These are phyloP conservation scores for Dothideomycetes sp. DNA, from an alignment of 2,329 filamentous ascomycete genomes.

Conservation along the genomic window DNA sequence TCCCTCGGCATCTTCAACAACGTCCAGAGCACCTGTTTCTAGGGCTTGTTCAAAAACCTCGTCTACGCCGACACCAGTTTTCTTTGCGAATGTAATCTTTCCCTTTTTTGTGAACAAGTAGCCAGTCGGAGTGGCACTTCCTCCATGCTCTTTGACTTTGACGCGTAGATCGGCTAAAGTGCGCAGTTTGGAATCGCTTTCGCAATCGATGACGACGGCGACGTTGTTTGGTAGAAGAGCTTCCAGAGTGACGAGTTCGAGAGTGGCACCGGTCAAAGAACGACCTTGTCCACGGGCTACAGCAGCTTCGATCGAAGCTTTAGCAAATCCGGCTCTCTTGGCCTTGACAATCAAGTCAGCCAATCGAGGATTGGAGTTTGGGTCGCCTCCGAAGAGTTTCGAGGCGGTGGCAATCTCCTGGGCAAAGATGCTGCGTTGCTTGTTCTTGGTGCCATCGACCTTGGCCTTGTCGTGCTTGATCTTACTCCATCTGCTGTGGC, in stretches of 20 bases:
- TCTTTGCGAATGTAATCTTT: constrained; percentile 58
- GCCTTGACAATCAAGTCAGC: constrained; percentile 63
- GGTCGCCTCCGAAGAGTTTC: constrained; percentile 69
- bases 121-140: constrained; percentile 60
- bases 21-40: constrained; percentile 71
- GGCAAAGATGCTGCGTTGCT: constrained; percentile 56
- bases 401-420: constrained; percentile 67
- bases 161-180: constrained; percentile 63
- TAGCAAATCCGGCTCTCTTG: constrained; percentile 80
- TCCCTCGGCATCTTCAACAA: constrained; percentile 59
- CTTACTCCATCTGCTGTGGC: constrained; percentile 91
- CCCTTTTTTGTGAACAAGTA: constrained; percentile 84
- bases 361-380: constrained; percentile 65
- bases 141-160: constrained; percentile 63
- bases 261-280: constrained; percentile 60
- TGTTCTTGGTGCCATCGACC: constrained; percentile 70
- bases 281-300: constrained; percentile 83
- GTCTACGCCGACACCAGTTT: constrained; percentile 49
- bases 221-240: constrained; percentile 65
- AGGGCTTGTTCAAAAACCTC: constrained; percentile 73
- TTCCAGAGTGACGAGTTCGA: constrained; percentile 75
- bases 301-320: constrained; percentile 72
- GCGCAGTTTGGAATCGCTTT: constrained; percentile 72
- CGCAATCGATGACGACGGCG: constrained; percentile 73
- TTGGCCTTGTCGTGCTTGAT: constrained; percentile 92